A percentile compares a stretch with the other conserved stretches of the same genome.
Evolutionary conservation across 1,139 yeast genomes (phyloP).

Genomic region (Taphrina wiesneri): DNA sequence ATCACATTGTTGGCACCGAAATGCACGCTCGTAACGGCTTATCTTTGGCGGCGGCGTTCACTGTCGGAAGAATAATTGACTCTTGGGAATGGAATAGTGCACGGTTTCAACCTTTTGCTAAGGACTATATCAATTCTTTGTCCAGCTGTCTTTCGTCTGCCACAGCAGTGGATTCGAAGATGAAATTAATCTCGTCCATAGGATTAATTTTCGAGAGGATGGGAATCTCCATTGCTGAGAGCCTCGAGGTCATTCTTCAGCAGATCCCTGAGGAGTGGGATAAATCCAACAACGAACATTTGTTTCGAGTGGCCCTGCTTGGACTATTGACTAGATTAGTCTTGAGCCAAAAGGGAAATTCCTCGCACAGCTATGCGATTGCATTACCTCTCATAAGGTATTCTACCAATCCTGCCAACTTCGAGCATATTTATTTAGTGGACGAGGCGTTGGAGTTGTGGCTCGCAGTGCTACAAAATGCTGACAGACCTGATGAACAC

Average conservation of each 20-base stretch:
- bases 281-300: slow-evolving; percentile 58
- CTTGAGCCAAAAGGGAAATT: slow-evolving; percentile 62
- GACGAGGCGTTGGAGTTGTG: slow-evolving; percentile 92
- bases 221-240: slow-evolving; percentile 43
- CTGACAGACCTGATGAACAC: slow-evolving; percentile 47
- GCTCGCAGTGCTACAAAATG: slow-evolving; percentile 66
- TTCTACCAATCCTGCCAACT: slow-evolving; percentile 66
- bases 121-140: slow-evolving; percentile 47
- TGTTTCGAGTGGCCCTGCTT: slow-evolving; percentile 66
- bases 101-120: slow-evolving; percentile 61
- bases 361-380: slow-evolving; percentile 61
- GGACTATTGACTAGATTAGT: slow-evolving; percentile 68
- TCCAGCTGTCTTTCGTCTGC: slow-evolving; percentile 50
- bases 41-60: slow-evolving; percentile 66
- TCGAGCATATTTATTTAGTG: slow-evolving; percentile 61
- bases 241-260: slow-evolving; percentile 54
- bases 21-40: slow-evolving; percentile 61
- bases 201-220: slow-evolving; percentile 63
- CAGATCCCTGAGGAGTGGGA: slow-evolving; percentile 79
- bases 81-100: slow-evolving; percentile 82
- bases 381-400: slow-evolving; percentile 65
- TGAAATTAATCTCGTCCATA: slow-evolving; percentile 66
- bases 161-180: slow-evolving; percentile 68
- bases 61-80: slow-evolving; percentile 66
- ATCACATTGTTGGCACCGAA: slow-evolving; percentile 55